Percentiles rank a stretch among this genome's conserved stretches.
These are phyloP conservation scores for Diutina rugosa DNA, from an alignment of 1,139 yeast genomes.

Conservation along the genomic window DNA sequence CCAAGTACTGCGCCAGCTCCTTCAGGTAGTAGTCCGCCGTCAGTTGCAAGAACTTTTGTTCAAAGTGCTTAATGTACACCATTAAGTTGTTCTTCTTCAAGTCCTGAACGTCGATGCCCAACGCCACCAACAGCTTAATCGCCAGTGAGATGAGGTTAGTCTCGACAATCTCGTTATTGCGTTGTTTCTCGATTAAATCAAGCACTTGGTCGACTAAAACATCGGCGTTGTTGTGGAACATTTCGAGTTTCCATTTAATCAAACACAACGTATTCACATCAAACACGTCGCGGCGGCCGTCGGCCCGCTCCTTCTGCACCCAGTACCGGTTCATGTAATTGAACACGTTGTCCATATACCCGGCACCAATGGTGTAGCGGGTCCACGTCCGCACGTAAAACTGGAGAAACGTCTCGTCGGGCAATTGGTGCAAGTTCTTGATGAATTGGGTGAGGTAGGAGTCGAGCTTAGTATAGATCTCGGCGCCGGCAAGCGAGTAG, in stretches of 20 bases:
- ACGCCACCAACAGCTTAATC: slow-evolving; percentile 68
- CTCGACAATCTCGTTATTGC: slow-evolving; percentile 69
- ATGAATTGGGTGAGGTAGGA: slow-evolving; percentile 55
- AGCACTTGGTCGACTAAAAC: slow-evolving; percentile 58
- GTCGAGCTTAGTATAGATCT: slow-evolving; percentile 64
- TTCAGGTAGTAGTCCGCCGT: slow-evolving; percentile 62
- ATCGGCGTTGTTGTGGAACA: slow-evolving; percentile 58
- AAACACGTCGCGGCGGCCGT: slow-evolving; percentile 82
- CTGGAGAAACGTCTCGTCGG: slow-evolving; percentile 60
- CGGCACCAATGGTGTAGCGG: slow-evolving; percentile 83
- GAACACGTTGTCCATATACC: slow-evolving; percentile 83
- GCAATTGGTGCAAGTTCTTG: slow-evolving; percentile 30
- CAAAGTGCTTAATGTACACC: slow-evolving; percentile 73
- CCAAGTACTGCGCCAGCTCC: slow-evolving; percentile 58
- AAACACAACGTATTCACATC: slow-evolving; percentile 85
- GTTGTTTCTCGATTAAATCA: slow-evolving; percentile 61
- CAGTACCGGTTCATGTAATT: slow-evolving; percentile 95
- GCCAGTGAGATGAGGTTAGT: slow-evolving; percentile 58
- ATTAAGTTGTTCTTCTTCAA: slow-evolving; percentile 73
- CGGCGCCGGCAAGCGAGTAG: slow-evolving; percentile 70
- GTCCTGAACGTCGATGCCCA: slow-evolving; percentile 72
- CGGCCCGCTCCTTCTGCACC: slow-evolving; percentile 94
- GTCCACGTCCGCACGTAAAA: slow-evolving; percentile 87
- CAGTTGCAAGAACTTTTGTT: slow-evolving; percentile 57
- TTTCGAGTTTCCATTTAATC: slow-evolving; percentile 75